Evolutionary conservation across 2,329 filamentous ascomycete species (phyloP).

Genomic region (Penicillium corylophilum): DNA sequence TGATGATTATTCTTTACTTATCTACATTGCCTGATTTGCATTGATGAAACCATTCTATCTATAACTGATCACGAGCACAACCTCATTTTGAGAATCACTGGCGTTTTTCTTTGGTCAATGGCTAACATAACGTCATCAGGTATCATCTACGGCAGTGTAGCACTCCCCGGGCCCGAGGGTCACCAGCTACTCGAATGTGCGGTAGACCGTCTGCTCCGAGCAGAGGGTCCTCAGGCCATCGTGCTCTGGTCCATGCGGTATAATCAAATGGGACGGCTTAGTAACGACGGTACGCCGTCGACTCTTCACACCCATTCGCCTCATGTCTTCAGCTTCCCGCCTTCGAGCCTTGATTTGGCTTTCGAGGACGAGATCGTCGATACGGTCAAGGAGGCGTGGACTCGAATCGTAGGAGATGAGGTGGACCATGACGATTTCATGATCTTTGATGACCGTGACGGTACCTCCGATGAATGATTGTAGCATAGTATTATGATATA

Average conservation of each 20-base stretch:
- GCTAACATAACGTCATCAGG: conserved; percentile 48
- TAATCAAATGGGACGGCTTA: conserved; percentile 43
- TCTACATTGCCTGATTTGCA: conserved; percentile 99
- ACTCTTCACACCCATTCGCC: conserved; percentile 34
- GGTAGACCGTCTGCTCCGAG: conserved; percentile 45
- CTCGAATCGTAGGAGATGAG: conserved; percentile 56
- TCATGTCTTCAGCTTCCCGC: conserved; percentile 57
- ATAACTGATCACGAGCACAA: conserved; percentile 65
- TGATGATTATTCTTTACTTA: conserved; percentile 88
- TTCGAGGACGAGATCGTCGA: conserved; percentile 71
- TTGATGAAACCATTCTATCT: conserved; percentile 90
- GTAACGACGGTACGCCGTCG: conserved; percentile 10
- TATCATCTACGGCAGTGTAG: conserved; percentile 57
- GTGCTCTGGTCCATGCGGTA: conserved; percentile 57
- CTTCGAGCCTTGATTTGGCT: conserved; percentile 63
- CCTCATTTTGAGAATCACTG: conserved; percentile 12
- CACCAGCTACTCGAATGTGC: conserved; percentile 42
- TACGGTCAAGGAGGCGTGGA: conserved; percentile 70
- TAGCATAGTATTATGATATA: conserved; percentile 11
- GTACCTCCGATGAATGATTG: conserved; percentile 52
- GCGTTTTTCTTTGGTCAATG: conserved; percentile 22
- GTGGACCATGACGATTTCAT: conserved; percentile 63
- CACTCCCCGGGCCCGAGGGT: conserved; percentile 34
- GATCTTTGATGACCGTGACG: conserved; percentile 73
- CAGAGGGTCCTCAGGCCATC: conserved; percentile 30